Evolutionary conservation across 169 alveolate species (phyloP), one percentile per base, ranked within the genome.

Genomic region (Perkinsus marinus): DNA sequence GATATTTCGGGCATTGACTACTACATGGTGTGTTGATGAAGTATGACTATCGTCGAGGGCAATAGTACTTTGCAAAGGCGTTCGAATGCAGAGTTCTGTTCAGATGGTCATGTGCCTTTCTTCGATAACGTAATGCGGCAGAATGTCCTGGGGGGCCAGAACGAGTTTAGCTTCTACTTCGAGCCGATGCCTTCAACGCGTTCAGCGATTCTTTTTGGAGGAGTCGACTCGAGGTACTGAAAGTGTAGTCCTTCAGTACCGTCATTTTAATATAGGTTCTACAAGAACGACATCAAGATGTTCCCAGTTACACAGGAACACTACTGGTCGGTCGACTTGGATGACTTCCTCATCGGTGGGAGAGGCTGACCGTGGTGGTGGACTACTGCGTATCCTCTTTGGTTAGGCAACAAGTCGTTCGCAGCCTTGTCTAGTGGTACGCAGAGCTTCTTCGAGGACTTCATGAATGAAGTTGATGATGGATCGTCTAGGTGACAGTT

Each of bases 141-240:
- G 17, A 41, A 39, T 34, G 91, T 89, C 3, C 43, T 89, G 91
- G 47, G 38, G 37, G 79, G 79, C 30, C 39, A 89, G 91, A 89
- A 89, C 91, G 91, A 89, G 43, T 89, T 89, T 34, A 41, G 68
- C 39, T 89, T 89, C 37, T 89, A 89, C 68, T 89, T 89, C 91
- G 46, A 89, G 39, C 79, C 79, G 79, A 57, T 57, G 79, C 79
- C 79, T 13, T 57, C 79, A 2, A 57, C 79, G 79, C 79, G 79
- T 57, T 57, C 79, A 57, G 79, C 79, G 79, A 57, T 57, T 57
- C 79, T 57, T 7, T 57, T 57, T 57, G 79, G 79, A 13, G 79
- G 79, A 0, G 79, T 57, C 37, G 79, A 57, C 34, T 57, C 79
- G 37, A 57, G 79, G 79, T 57, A 16, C 36, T 57, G 37, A 7